These are phyloP conservation scores for Tylopilus plumbeoviolaceoides DNA, from an alignment of 768 basidiomycete genomes.

Conservation along the genomic window DNA sequence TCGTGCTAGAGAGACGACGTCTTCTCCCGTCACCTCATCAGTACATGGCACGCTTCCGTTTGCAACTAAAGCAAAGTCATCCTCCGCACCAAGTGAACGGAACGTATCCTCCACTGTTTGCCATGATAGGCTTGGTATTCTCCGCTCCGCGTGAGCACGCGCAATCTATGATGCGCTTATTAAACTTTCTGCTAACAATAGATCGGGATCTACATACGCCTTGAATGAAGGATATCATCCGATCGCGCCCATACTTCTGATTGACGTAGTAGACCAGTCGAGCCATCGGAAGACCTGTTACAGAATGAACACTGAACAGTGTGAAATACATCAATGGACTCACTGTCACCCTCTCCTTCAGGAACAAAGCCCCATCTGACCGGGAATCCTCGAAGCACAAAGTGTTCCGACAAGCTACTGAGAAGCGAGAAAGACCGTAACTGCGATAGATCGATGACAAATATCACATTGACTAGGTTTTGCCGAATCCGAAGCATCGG, in stretches of 20 bases:
- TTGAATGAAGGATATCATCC: conserved; percentile 58
- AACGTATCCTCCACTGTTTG: conserved; percentile 38
- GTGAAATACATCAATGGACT: conserved; percentile 1
- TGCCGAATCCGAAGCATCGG: conserved; percentile 70
- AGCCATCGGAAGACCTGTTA: conserved; percentile 63
- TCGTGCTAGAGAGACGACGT: conserved; percentile 42
- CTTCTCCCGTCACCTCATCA: conserved; percentile 27
- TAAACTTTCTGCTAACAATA: not conserved
- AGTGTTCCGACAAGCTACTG: conserved; percentile 54
- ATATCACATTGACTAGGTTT: conserved; percentile 82
- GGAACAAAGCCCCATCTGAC: conserved; percentile 86
- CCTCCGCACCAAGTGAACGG: conserved; percentile 31
- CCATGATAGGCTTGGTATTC: conserved; percentile 41
- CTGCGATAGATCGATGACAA: conserved; percentile 77
- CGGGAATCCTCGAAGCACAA: conserved; percentile 71
- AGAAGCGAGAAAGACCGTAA: conserved; percentile 58
- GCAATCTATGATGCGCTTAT: conserved; percentile 32
- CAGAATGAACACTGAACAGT: not conserved
- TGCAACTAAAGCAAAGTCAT: conserved; percentile 42
- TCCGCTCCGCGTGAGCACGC: conserved; percentile 31
- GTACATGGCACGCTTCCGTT: conserved; percentile 18
- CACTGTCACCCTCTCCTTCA: conserved; percentile 44
- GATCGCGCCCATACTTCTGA: conserved; percentile 55
- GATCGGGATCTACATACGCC: conserved; percentile 34
- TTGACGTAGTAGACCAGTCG: conserved; percentile 66